Evolutionary conservation across 441 rosid species (phyloP), one percentile per base, ranked within the genome.

Genomic region (Gossypium schwendimanii): DNA sequence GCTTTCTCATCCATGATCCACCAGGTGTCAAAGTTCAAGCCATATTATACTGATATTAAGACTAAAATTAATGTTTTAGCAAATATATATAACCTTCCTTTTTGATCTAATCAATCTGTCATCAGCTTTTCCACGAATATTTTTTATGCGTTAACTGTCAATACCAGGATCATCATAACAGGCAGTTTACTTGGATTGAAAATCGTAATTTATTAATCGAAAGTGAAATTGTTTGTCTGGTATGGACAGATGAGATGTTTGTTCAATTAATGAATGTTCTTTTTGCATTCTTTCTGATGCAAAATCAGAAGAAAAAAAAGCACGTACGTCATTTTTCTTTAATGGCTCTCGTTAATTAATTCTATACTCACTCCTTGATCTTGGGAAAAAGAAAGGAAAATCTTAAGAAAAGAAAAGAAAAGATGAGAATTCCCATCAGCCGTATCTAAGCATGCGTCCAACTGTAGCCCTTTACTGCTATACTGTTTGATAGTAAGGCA

Each of bases 251-350:
- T 20, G 20, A 45, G 54, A 23, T 65, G 33, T 65, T 65, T 23
- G 21, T 65, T 45, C 69, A 20, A 45, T 64, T 65, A 65, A 65
- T 65, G 55, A 64, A 45, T 45, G 55, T 45, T 65, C 55, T 23
- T 6, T 65, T 45, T 45, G 70, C 24, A 2, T 65, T 21, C 5
- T 45, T 45, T 65, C 12, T 23, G 55, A 65, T 45, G 70, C 55
- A 24, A 65, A 45, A 45, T 21, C 69, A 64, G 69, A 41, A 20
- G 14, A 3, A 33, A 33, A 31, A 33, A 33, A 33, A 33, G 6
- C 39, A 6, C 8, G 39, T 18, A 41, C 53, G 53, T 63, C 53
- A 63, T 63, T 63, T 20, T 20, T 63, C 15, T 18, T 41, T 39
- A 63, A 36, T 36, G 67, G 0, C 26, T 36, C 15, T 10, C 67